phyloP scores from a whole-genome alignment of 768 basidiomycete species.

The Naganishia vaughanmartiniae region DNA sequence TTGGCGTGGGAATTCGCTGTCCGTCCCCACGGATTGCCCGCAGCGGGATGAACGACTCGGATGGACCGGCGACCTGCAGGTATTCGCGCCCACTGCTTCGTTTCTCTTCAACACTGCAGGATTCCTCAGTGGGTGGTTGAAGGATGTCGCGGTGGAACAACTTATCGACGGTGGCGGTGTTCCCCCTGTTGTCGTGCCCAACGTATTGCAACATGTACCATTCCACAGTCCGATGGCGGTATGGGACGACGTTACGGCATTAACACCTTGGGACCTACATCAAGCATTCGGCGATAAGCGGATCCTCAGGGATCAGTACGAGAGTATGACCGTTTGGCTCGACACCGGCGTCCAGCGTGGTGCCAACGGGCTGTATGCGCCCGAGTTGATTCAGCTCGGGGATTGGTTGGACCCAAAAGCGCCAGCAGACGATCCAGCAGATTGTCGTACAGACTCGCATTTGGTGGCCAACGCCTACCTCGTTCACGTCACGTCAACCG shows the following conservation, averaged over 20 bases:
- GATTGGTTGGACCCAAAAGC: conserved; percentile 49
- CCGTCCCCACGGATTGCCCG: conserved; percentile 49
- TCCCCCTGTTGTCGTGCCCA: conserved; percentile 40
- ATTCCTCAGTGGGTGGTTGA: conserved; percentile 41
- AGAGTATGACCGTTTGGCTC: conserved; percentile 41
- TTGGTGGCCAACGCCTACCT: conserved; percentile 48
- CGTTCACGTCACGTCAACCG: conserved; percentile 36
- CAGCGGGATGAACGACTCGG: conserved; percentile 50
- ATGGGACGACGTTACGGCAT: conserved; percentile 44
- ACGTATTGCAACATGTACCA: conserved; percentile 27
- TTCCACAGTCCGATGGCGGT: conserved; percentile 35
- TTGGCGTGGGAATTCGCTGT: conserved; percentile 41
- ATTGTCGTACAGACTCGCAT: conserved; percentile 39
- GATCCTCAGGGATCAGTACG: conserved; percentile 38
- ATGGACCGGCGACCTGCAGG: conserved; percentile 50
- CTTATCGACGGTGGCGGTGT: conserved; percentile 33
- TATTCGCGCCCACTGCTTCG: conserved; percentile 44
- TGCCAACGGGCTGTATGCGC: conserved; percentile 35
- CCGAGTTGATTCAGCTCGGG: conserved; percentile 34
- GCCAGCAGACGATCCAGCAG: conserved; percentile 36
- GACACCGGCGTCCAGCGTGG: conserved; percentile 41
- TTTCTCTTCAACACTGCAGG: conserved; percentile 42
- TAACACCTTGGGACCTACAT: conserved; percentile 43
- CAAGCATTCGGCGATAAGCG: conserved; percentile 35
- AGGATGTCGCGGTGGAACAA: conserved; percentile 43